phyloP scores from a whole-genome alignment of 371 early-diverging fungal species.

The Mortierella sp. region DNA sequence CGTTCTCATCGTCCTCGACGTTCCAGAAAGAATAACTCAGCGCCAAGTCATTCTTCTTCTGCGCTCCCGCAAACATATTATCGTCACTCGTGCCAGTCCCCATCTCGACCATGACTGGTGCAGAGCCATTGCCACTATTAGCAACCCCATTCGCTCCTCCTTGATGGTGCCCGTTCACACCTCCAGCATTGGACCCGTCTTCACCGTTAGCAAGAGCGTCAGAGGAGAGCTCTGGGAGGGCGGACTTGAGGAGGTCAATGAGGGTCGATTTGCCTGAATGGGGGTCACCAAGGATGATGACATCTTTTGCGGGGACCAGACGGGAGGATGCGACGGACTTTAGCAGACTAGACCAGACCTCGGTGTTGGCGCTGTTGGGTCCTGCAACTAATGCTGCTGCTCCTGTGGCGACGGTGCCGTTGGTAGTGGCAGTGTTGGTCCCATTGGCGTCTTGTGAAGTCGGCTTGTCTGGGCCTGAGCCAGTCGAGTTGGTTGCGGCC shows the following conservation, averaged over 20 bases:
- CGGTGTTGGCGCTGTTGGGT: slow-evolving; percentile 40
- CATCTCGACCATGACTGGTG: slow-evolving; percentile 70
- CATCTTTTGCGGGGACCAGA: slow-evolving; percentile 75
- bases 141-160: slow-evolving; percentile 60
- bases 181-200: slow-evolving; percentile 59
- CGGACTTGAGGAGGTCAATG: slow-evolving; percentile 77
- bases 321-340: slow-evolving; percentile 80
- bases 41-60: slow-evolving; percentile 81
- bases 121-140: slow-evolving; percentile 61
- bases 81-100: slow-evolving; percentile 55
- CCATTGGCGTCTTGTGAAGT: slow-evolving; percentile 13
- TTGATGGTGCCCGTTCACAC: slow-evolving; percentile 46
- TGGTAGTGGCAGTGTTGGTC: background rate
- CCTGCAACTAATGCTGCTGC: slow-evolving; percentile 16
- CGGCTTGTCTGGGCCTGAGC: background rate
- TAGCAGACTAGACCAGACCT: slow-evolving; percentile 85
- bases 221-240: slow-evolving; percentile 48
- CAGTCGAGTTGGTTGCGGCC: slow-evolving; percentile 11
- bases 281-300: slow-evolving; percentile 82
- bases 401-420: slow-evolving; percentile 1
- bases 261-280: slow-evolving; percentile 82
- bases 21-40: slow-evolving; percentile 88
- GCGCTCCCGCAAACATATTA: slow-evolving; percentile 43
- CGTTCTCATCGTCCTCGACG: slow-evolving; percentile 85
- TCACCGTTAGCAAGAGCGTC: slow-evolving; percentile 59